Evolutionary conservation across 495 filamentous ascomycete species (phyloP).

Genomic region (Talaromyces trachyspermus): DNA sequence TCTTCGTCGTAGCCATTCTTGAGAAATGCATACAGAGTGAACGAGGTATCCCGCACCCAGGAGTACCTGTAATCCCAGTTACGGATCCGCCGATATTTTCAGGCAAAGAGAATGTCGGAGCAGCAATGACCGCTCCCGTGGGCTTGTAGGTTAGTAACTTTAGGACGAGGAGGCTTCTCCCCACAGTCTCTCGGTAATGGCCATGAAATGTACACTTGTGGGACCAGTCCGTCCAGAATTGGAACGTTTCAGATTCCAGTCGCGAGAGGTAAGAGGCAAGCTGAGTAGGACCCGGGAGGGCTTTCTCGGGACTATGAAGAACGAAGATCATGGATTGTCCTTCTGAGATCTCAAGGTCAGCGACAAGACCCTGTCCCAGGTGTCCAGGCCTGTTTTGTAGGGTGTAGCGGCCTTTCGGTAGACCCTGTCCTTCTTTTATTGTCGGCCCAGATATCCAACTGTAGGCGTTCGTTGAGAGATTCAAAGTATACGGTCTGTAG

Average conservation of each 20-base stretch:
- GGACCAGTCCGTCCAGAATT: conserved; percentile 66
- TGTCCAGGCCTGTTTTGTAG: conserved; percentile 43
- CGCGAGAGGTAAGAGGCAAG: conserved; percentile 45
- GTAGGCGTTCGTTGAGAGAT: conserved; percentile 46
- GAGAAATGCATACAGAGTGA: conserved; percentile 68
- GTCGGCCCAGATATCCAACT: conserved; percentile 58
- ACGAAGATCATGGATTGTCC: conserved; percentile 62
- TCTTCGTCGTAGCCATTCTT: conserved; percentile 67
- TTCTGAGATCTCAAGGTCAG: conserved; percentile 48
- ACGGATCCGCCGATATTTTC: conserved; percentile 65
- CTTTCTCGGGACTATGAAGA: conserved; percentile 41
- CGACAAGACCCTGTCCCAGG: conserved; percentile 53
- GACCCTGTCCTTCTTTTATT: conserved; percentile 41
- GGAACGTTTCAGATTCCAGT: conserved; percentile 57
- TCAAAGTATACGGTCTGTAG: conserved; percentile 58
- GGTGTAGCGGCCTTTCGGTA: conserved; percentile 42
- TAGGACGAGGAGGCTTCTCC: conserved; percentile 59
- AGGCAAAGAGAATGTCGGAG: conserved; percentile 59
- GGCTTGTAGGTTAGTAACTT: conserved; percentile 66
- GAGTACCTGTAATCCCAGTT: conserved; percentile 75
- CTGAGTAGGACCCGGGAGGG: conserved; percentile 38
- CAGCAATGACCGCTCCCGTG: conserved; percentile 48
- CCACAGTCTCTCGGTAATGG: conserved; percentile 60
- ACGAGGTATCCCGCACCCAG: conserved; percentile 68
- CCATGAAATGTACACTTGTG: conserved; percentile 61